These are phyloP conservation scores for Gastrolobium villosum DNA, from an alignment of 306 rosid species.

Conservation along the genomic window DNA sequence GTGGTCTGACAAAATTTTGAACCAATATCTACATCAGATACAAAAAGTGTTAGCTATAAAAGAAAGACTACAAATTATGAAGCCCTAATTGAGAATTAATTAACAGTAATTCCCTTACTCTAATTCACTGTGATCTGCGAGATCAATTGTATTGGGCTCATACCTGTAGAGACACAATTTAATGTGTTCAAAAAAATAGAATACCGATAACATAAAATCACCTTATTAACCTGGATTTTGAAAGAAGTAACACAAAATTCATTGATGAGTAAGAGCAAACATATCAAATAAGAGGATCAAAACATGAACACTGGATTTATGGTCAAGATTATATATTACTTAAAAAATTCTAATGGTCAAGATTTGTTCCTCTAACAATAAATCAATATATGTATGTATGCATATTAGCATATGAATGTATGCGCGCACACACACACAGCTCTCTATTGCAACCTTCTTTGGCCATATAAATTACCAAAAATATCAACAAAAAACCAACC, in stretches of 20 bases:
- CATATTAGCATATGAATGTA: background rate
- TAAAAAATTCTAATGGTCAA: background rate
- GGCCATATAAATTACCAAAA: constrained; percentile 37
- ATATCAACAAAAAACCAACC: constrained; percentile 29
- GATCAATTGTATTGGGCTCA: constrained; percentile 98
- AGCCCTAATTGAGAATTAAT: constrained; percentile 19
- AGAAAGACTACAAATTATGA: constrained; percentile 34
- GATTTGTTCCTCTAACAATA: constrained; percentile 30
- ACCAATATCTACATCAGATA: constrained; percentile 84
- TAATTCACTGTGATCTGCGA: constrained; percentile 81
- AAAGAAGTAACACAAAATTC: background rate
- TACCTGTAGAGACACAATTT: constrained; percentile 67
- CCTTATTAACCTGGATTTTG: constrained; percentile 2
- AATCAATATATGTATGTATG: background rate
- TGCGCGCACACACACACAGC: background rate
- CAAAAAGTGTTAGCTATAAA: constrained; percentile 41
- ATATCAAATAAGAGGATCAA: constrained; percentile 28
- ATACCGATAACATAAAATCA: constrained; percentile 16
- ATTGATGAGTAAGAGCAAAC: background rate
- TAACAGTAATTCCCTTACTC: constrained; percentile 70
- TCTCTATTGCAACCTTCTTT: constrained; percentile 37
- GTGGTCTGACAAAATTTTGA: constrained; percentile 85
- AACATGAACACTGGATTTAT: constrained; percentile 29
- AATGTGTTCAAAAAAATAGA: constrained; percentile 24
- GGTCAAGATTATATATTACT: constrained; percentile 18